Evolutionary conservation across 108 stramenopile genomes (phyloP).

Genomic region (Fragilaria radians): DNA sequence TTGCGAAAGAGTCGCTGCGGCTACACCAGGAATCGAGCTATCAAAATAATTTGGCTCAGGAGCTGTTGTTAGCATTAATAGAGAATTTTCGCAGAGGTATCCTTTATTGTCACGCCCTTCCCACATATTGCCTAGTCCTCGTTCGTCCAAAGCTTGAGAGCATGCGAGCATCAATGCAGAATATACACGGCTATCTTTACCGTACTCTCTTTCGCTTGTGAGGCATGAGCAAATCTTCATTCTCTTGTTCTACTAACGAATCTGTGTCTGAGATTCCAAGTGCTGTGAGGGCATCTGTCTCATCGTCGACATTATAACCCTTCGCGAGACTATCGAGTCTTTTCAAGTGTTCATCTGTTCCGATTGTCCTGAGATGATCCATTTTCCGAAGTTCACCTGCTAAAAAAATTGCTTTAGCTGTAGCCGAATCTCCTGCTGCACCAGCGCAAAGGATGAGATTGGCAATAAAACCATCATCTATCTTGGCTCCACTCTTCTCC

Average conservation of each 20-base stretch:
- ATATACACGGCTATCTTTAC: conserved; percentile 56
- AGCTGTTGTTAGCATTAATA: conserved; percentile 53
- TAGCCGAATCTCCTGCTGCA: conserved; percentile 75
- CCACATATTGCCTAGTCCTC: conserved; percentile 79
- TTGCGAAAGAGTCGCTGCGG: conserved; percentile 39
- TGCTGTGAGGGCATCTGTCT: no score
- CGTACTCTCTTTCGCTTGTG: conserved; percentile 76
- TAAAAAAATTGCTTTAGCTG: conserved; percentile 74
- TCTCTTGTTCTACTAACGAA: no score
- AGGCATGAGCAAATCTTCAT: not conserved
- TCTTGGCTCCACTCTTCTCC: conserved; percentile 70
- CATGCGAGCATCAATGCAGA: conserved; percentile 60
- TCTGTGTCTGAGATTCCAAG: no score
- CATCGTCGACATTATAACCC: conserved; percentile 14
- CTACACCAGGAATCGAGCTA: conserved; percentile 56
- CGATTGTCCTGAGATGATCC: conserved; percentile 72
- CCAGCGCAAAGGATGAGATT: conserved; percentile 79
- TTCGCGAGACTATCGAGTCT: conserved; percentile 27
- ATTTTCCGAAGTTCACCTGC: conserved; percentile 64
- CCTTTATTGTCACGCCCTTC: conserved; percentile 64
- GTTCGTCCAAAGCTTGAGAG: conserved; percentile 56
- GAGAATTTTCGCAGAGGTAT: conserved; percentile 65
- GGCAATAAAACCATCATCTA: conserved; percentile 75
- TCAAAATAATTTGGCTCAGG: conserved; percentile 51
- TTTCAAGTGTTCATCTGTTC: conserved; percentile 46